Evolutionary conservation across 1,284 basidiomycete species (phyloP).

Genomic region (Mycosarcoma maydis): DNA sequence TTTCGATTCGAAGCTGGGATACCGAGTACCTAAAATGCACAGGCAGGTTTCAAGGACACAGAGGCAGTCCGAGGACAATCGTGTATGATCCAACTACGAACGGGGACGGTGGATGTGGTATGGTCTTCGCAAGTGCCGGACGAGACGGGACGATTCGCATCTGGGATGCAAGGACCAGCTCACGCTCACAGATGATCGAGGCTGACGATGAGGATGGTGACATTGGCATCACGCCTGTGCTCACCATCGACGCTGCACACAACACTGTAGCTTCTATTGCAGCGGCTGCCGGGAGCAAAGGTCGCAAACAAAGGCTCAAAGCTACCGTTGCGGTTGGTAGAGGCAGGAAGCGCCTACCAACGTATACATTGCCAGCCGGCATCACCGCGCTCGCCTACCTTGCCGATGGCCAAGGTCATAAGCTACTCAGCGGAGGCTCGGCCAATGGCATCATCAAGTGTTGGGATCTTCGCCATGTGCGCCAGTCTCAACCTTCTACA

Average conservation of each 20-base stretch:
- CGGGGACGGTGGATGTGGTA: conserved; percentile 41
- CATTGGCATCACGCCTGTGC: conserved; percentile 27
- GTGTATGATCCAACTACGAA: conserved; percentile 56
- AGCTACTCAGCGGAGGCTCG: conserved; percentile 55
- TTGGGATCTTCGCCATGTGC: conserved; percentile 60
- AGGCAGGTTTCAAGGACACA: conserved; percentile 39
- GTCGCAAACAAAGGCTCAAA: conserved; percentile 7
- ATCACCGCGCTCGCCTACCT: conserved; percentile 58
- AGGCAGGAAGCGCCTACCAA: conserved; percentile 7
- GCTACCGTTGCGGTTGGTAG: neutral
- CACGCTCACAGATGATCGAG: neutral
- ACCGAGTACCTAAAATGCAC: conserved; percentile 51
- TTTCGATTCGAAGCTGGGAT: conserved; percentile 59
- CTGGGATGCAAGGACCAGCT: conserved; percentile 52
- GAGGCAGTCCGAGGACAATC: conserved; percentile 57
- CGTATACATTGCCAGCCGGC: conserved; percentile 28
- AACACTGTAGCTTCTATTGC: neutral
- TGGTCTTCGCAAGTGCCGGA: conserved; percentile 58
- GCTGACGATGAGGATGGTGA: neutral
- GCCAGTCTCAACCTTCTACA: neutral
- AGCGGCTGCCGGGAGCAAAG: neutral
- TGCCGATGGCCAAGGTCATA: conserved; percentile 39
- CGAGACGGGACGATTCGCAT: conserved; percentile 62
- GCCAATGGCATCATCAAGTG: conserved; percentile 59
- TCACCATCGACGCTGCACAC: conserved; percentile 59